phyloP scores from a whole-genome alignment of 768 basidiomycete genomes.

The Chalciporus sphaerocephalus region DNA sequence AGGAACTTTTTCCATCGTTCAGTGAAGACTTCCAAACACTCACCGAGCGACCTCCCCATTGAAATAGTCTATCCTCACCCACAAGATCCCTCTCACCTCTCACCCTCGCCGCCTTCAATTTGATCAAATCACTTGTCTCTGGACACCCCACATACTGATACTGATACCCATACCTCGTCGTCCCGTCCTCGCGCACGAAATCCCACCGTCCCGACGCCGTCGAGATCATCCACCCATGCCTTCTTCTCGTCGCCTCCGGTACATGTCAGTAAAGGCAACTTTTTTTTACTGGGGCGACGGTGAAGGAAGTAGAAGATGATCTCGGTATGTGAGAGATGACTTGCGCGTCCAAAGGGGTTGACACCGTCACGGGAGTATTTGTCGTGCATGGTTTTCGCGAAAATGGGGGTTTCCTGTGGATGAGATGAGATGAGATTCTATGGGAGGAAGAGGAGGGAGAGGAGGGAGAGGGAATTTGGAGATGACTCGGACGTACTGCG shows the following conservation, averaged over 20 bases:
- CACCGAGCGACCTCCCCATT: constrained; percentile 22
- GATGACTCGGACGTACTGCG: constrained; percentile 15
- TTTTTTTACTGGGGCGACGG: constrained; percentile 20
- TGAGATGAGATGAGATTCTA: not conserved
- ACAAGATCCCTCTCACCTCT: constrained; percentile 22
- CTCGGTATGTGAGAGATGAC: constrained; percentile 6
- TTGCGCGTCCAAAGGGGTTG: constrained; percentile 21
- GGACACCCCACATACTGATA: constrained; percentile 20
- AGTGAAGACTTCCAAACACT: too few species aligned
- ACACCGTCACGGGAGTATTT: constrained; percentile 28
- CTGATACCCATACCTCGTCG: constrained; percentile 9
- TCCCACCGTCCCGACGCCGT: constrained; percentile 25
- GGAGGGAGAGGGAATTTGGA: too few species aligned
- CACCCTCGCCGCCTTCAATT: constrained; percentile 14
- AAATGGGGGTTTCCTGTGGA: constrained; percentile 16
- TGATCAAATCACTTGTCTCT: constrained; percentile 17
- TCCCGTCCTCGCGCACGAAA: constrained; percentile 7
- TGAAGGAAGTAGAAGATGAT: constrained; percentile 29
- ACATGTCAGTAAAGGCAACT: constrained; percentile 20
- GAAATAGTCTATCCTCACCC: constrained; percentile 23
- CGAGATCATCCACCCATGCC: constrained; percentile 21
- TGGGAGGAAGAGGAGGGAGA: not conserved
- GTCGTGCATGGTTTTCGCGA: constrained; percentile 19
- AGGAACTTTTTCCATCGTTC: too few species aligned
- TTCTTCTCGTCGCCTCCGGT: constrained; percentile 12